Evolutionary conservation across 140 eudicot genomes (phyloP).

Genomic region (Stevia rebaudiana): DNA sequence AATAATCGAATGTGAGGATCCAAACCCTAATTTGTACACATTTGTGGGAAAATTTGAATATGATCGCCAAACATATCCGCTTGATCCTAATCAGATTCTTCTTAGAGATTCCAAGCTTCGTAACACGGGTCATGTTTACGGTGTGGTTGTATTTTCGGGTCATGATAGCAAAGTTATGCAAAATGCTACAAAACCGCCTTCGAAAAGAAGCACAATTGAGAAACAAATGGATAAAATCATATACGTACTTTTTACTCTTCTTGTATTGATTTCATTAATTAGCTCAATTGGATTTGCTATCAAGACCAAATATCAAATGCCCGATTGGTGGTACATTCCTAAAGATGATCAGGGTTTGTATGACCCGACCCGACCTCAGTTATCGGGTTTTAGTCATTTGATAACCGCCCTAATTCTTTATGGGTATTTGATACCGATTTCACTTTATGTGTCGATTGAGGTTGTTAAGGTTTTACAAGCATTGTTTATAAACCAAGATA

Average conservation of each 20-base stretch:
- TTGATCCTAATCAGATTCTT: constrained; percentile 80
- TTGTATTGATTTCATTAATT: constrained; percentile 62
- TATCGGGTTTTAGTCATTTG: constrained; percentile 62
- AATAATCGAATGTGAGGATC: constrained; percentile 68
- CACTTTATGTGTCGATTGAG: constrained; percentile 87
- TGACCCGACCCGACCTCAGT: constrained; percentile 38
- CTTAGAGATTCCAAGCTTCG: constrained; percentile 89
- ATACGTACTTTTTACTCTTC: constrained; percentile 64
- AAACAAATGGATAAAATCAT: constrained; percentile 83
- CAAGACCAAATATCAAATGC: constrained; percentile 61
- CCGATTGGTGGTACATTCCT: constrained; percentile 73
- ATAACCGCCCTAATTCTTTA: constrained; percentile 81
- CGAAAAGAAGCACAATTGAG: constrained; percentile 78
- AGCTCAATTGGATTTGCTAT: constrained; percentile 76
- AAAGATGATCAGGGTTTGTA: constrained; percentile 24
- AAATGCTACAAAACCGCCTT: constrained; percentile 75
- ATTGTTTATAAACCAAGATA: constrained; percentile 64
- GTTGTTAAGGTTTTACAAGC: constrained; percentile 93
- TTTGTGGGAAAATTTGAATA: constrained; percentile 82
- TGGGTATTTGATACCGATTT: constrained; percentile 82
- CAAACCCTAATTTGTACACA: constrained; percentile 73
- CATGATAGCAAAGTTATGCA: constrained; percentile 92
- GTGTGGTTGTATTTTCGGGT: constrained; percentile 79
- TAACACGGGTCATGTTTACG: constrained; percentile 64
- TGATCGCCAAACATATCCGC: constrained; percentile 61